Evolutionary conservation across 1,139 yeast species (phyloP), one percentile per base, ranked within the genome.

Genomic region (Suhomyces kunorum): DNA sequence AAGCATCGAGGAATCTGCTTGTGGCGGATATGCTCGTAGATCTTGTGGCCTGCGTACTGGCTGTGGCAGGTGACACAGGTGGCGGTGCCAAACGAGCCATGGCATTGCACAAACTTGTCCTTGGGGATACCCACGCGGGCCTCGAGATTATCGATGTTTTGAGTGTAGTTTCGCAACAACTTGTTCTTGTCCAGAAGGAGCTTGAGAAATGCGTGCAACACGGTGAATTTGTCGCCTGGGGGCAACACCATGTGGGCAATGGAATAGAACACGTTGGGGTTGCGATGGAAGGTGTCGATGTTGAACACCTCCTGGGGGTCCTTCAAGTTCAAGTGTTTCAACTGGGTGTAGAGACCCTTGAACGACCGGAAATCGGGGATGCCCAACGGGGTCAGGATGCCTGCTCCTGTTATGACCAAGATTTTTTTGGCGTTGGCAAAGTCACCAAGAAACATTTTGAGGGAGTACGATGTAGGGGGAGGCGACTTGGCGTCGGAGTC

Each of bases 281-380:
- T 92, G 25, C 78, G 76, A 49, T 75, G 71, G 63, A 92, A 92
- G 11, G 81, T 68, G 25, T 74, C 76, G 39, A 87, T 66, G 56
- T 88, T 92, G 63, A 92, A 92, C 30, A 90, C 97, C 55, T 89
- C 96, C 59, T 92, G 98, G 0, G 98, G 98, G 53, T 92, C 98
- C 40, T 76, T 78, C 32, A 90, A 66, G 0, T 95, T 94, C 24
- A 50, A 40, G 51, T 79, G 75, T 38, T 74, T 74, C 48, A 92
- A 76, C 54, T 78, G 78, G 2, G 87, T 73, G 61, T 92, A 92
- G 42, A 92, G 78, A 33, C 98, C 98, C 49, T 84, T 75, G 15
- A 88, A 81, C 0, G 97, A 89, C 56, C 98, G 76, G 64, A 92
- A 92, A 64, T 92, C 98, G 0, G 98, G 97, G 40, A 90, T 90